phyloP scores from a whole-genome alignment of 805 yeast species.

The Sungouiozyma intestinalis region DNA sequence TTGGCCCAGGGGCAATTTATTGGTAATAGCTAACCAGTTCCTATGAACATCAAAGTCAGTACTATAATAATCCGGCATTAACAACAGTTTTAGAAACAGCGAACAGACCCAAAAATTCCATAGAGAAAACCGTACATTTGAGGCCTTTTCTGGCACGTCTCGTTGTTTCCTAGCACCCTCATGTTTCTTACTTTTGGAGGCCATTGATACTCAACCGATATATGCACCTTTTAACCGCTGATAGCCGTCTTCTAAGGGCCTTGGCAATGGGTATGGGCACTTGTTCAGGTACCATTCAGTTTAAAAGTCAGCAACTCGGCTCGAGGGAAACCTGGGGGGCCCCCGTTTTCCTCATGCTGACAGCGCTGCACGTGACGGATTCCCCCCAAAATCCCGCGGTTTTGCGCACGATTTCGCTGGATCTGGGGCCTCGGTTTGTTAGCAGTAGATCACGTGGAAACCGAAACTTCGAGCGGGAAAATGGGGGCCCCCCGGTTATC shows the following conservation, averaged over 20 bases:
- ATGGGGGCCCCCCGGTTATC: too few species aligned
- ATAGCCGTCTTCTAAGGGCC: too few species aligned
- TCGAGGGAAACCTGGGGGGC: neutral
- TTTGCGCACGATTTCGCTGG: too few species aligned
- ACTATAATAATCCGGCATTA: conserved; percentile 77
- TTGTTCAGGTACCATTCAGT: too few species aligned
- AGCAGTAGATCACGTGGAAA: too few species aligned
- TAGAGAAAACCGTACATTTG: conserved; percentile 34
- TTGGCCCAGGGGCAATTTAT: conserved; percentile 54
- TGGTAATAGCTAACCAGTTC: conserved; percentile 91
- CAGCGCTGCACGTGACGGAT: neutral
- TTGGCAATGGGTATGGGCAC: too few species aligned
- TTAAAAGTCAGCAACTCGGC: too few species aligned
- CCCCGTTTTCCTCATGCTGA: neutral
- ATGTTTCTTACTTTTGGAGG: neutral
- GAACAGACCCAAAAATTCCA: conserved; percentile 62
- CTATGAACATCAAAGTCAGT: conserved; percentile 97
- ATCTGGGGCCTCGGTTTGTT: too few species aligned
- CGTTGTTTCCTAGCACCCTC: neutral
- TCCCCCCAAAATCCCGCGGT: too few species aligned
- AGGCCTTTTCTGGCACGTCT: neutral
- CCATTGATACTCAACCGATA: too few species aligned
- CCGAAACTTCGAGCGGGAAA: too few species aligned
- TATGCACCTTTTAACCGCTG: too few species aligned
- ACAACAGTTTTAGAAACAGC: conserved; percentile 45